These are phyloP conservation scores for Rhodotorula glutinis DNA, from an alignment of 1,284 basidiomycete genomes.

Conservation along the genomic window DNA sequence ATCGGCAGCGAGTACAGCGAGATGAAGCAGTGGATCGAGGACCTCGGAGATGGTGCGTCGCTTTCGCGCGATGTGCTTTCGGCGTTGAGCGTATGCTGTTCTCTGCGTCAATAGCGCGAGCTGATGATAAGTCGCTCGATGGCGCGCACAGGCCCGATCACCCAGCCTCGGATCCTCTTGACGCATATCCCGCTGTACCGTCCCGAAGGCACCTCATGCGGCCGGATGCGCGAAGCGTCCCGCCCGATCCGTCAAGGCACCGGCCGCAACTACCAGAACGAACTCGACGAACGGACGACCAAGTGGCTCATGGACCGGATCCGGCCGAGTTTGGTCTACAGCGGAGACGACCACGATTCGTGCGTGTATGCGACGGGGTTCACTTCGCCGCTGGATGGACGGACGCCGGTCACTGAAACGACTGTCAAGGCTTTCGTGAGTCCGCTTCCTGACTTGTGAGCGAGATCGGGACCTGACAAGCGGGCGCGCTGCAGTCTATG, in stretches of 20 bases:
- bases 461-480: background rate
- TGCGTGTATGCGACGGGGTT: constrained; percentile 61
- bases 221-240: constrained; percentile 63
- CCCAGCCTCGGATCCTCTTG: constrained; percentile 58
- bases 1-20: constrained; percentile 9
- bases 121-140: constrained; percentile 16
- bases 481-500: constrained; percentile 59
- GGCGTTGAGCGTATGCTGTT: too few relatives aligned
- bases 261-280: constrained; percentile 77
- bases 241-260: constrained; percentile 68
- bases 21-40: constrained; percentile 30
- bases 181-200: constrained; percentile 78
- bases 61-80: background rate
- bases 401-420: constrained; percentile 22
- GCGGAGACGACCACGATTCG: constrained; percentile 86
- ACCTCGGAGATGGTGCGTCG: constrained; percentile 20
- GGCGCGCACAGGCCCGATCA: constrained; percentile 16
- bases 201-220: constrained; percentile 66
- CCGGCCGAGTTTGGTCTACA: constrained; percentile 66
- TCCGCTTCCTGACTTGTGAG: background rate
- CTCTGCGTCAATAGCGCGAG: background rate
- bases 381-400: constrained; percentile 5
- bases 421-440: constrained; percentile 38
- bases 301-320: constrained; percentile 65
- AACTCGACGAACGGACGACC: constrained; percentile 68